Base-by-base conservation (phyloP, 2,329 filamentous ascomycete genomes). In the Colletotrichum liaoningense region DNA sequence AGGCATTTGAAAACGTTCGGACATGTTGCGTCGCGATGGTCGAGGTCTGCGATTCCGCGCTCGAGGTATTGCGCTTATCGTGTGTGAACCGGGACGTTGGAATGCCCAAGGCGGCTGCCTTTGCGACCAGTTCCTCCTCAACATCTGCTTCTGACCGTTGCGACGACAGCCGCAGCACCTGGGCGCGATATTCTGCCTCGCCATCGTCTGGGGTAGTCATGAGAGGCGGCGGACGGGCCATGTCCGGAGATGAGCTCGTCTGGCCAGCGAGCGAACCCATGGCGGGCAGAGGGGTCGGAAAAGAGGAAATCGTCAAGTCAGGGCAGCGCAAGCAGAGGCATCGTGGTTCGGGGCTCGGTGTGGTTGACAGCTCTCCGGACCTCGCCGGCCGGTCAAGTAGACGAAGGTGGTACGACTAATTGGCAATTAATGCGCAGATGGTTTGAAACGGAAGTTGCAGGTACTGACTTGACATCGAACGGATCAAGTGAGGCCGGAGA, bases 1-100 rank as follows among this genome's bases (percentile, higher is more conserved):
- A 84, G 9, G 80, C 82, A 57, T 84, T 83, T 3, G 88, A 88
- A 73, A 81, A 83, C 16, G 84, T 84, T 49, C 86, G 86, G 28
- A 81, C 83, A 77, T 86, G 85, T 35, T 79, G 82, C 28, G 78
- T 83, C 35, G 81, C 81, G 49, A 83, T 81, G 28, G 82, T 79
- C 8, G 85, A 86, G 42, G 81, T 81, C 69, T 77, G 81, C 24
- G 86, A 88, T 73, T 86, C 82, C 74, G 83, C 81, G 67, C 81
- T 83, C 38, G 82, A 83, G 3, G 79, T 81, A 68, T 83, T 80
- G 62, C 80, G 81, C 69, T 83, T 83, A 42, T 84, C 80, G 54
- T 77, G 80, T 52, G 78, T 75, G 11, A 79, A 76, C 16, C 76
- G 76, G 26, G 79, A 76, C 7, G 79, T 70, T 16, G 79, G 78